These are phyloP conservation scores for Stevia rebaudiana DNA, from an alignment of 140 eudicot genomes.

Conservation along the genomic window DNA sequence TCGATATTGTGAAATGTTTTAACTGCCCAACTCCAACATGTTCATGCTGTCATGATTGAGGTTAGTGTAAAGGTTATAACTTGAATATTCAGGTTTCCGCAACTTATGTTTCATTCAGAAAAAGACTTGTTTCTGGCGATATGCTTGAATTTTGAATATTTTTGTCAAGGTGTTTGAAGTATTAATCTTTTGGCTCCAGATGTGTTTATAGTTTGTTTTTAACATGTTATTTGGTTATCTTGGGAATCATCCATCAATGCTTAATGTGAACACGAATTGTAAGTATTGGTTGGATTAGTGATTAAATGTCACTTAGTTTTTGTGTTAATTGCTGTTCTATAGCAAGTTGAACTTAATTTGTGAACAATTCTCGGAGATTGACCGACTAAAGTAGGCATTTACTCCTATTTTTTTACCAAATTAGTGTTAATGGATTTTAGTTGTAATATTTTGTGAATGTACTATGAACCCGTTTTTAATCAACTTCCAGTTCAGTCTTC, in stretches of 20 bases:
- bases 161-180: neutral
- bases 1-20: neutral
- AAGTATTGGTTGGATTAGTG: neutral
- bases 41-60: neutral
- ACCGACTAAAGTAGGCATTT: neutral
- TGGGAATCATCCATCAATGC: slow-evolving; percentile 10
- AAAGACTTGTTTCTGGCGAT: neutral
- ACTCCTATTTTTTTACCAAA: neutral
- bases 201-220: neutral
- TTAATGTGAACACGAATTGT: neutral
- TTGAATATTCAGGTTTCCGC: slow-evolving; percentile 1
- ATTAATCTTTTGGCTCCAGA: neutral
- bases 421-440: neutral
- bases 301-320: no score
- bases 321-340: neutral
- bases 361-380: neutral
- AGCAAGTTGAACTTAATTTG: neutral
- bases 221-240: neutral
- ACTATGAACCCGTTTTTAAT: neutral
- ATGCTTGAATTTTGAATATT: no score
- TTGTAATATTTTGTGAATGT: neutral
- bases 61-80: neutral
- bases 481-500: neutral
- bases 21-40: neutral
- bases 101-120: neutral